Evolutionary conservation across 2,329 filamentous ascomycete genomes (phyloP).

Genomic region (Zymoseptoria tritici): DNA sequence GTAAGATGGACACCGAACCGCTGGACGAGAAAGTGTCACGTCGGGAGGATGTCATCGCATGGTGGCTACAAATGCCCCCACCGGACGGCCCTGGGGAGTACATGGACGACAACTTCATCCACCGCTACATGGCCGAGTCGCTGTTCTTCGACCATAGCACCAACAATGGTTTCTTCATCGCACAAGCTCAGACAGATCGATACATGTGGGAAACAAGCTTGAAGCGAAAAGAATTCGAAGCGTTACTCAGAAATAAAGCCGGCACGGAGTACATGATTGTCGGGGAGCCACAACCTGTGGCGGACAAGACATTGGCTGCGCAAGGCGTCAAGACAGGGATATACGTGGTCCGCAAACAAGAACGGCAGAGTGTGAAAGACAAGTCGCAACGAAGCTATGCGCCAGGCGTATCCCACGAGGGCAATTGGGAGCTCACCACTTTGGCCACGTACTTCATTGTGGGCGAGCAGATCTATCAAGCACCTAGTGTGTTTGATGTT

Average conservation of each 20-base stretch:
- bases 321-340: conserved; percentile 37
- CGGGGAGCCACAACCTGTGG: conserved; percentile 47
- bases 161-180: conserved; percentile 52
- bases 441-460: conserved; percentile 55
- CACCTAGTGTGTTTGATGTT: conserved; percentile 53
- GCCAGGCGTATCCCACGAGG: conserved; percentile 34
- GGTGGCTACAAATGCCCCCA: conserved; percentile 19
- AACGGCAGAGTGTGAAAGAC: conserved; percentile 36
- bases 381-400: conserved; percentile 31
- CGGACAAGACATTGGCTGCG: conserved; percentile 31
- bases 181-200: conserved; percentile 45
- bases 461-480: conserved; percentile 55
- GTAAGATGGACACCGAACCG: conserved; percentile 15
- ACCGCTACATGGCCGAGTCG: conserved; percentile 56
- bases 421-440: conserved; percentile 44
- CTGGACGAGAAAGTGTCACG: conserved; percentile 22
- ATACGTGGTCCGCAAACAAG: conserved; percentile 56
- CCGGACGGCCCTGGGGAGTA: conserved; percentile 5
- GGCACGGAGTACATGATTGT: conserved; percentile 55
- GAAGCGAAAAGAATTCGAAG: conserved; percentile 51
- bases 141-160: conserved; percentile 57
- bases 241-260: conserved; percentile 44
- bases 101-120: conserved; percentile 39
- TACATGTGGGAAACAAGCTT: conserved; percentile 44
- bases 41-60: conserved; percentile 20